Evolutionary conservation across 192 early-diverging fungal species (phyloP), one percentile per base, ranked within the genome.

Genomic region (Jimgerdemannia flammicorona): DNA sequence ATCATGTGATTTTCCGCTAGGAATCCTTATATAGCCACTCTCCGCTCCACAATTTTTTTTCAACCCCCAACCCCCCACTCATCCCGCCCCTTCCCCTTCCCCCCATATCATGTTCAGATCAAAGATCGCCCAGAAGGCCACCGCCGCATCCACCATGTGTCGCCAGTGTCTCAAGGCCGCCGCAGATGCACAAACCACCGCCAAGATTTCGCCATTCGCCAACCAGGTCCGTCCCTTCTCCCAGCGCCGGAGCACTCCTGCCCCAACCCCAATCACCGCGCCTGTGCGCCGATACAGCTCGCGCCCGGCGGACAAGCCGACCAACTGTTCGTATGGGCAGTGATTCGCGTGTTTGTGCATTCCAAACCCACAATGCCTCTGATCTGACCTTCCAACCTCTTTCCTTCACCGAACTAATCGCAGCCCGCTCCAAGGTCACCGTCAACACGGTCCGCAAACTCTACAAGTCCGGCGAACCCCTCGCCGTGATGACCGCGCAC

Each of bases 401-500:
- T 59, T 14, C 49, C 6, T 59, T 6, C 49, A 59, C 14, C 49
- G 49, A 0, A 0, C 49, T 68, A 29, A 29, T 29, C 67, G 44
- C 64, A 88, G 87, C 75, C 39, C 86, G 90, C 49, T 78, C 83
- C 39, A 99, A 98, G 79, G 93, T 96, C 59, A 98, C 98, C 1
- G 80, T 98, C 40, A 85, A 88, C n/a, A 94, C 92, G 3, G 79
- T 99, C 42, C 79, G 85, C 70, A 90, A 88, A 78, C 84, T 97
- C 69, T 91, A 97, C 78, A 84, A 84, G 67, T 78, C 87, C 40
- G 72, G 81, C 39, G 91, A 90, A 73, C 95, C 95, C 9, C 95
- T 99, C 64, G 87, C 95, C 0, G 88, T 98, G 82, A 93, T 98
- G 91, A 99, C 98, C 2, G 98, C 98, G 3, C 91, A 96, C 76